These are phyloP conservation scores for Leptographium procerum DNA, from an alignment of 2,329 filamentous ascomycete species.

Conservation along the genomic window DNA sequence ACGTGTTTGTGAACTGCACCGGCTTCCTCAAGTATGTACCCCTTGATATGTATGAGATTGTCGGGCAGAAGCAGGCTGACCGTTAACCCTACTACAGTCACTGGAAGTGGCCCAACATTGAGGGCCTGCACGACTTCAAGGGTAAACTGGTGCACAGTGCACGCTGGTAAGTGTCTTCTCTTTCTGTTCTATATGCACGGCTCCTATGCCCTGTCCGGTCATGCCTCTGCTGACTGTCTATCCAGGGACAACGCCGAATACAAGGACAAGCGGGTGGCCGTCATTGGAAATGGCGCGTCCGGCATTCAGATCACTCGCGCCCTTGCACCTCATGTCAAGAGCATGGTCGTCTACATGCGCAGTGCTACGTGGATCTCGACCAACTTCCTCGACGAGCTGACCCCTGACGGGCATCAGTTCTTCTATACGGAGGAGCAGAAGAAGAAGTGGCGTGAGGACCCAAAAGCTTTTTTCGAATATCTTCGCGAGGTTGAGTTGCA, in stretches of 20 bases:
- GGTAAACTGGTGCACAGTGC: slow-evolving; percentile 10
- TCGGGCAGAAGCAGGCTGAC: background rate
- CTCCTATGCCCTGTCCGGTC: background rate
- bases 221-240: background rate
- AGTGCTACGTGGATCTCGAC: slow-evolving; percentile 18
- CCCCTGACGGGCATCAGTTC: background rate
- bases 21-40: background rate
- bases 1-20: background rate
- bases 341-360: slow-evolving; percentile 19
- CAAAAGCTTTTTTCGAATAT: background rate
- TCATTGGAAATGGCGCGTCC: slow-evolving; percentile 3
- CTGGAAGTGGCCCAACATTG: slow-evolving; percentile 29
- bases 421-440: background rate
- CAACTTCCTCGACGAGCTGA: background rate
- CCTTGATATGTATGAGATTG: no score
- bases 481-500: background rate
- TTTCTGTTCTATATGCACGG: background rate
- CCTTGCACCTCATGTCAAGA: background rate
- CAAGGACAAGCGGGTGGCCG: slow-evolving; percentile 1
- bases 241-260: slow-evolving; percentile 8
- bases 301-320: slow-evolving; percentile 8
- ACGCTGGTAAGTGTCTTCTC: slow-evolving; percentile 10
- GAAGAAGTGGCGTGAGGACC: background rate
- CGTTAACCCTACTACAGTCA: slow-evolving; percentile 25
- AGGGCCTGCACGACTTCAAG: slow-evolving; percentile 8